phyloP scores from a whole-genome alignment of 169 alveolate species.

The Babesia bovis region DNA sequence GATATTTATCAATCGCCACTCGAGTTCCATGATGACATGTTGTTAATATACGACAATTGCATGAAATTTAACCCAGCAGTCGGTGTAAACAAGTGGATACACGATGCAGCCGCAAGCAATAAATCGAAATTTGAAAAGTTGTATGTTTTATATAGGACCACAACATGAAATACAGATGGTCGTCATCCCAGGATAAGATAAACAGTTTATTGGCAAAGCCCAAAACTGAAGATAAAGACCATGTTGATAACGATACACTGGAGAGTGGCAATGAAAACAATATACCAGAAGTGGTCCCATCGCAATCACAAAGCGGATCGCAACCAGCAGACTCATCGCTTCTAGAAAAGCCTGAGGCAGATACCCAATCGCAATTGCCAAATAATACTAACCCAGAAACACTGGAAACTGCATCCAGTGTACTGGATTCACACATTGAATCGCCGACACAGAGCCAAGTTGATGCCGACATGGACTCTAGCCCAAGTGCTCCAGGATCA shows the following conservation, averaged over 20 bases:
- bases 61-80: conserved; percentile 64
- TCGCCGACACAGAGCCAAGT: neutral
- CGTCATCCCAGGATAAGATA: conserved; percentile 1
- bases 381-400: neutral
- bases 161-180: conserved; percentile 41
- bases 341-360: neutral
- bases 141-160: conserved; percentile 7
- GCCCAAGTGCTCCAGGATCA: neutral
- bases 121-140: conserved; percentile 39
- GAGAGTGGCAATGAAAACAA: neutral
- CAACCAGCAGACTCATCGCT: neutral
- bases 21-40: conserved; percentile 60
- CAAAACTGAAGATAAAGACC: neutral
- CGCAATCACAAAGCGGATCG: neutral
- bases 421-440: neutral
- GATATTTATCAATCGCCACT: conserved; percentile 37
- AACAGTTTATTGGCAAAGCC: conserved; percentile 17
- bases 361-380: neutral
- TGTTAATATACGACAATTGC: conserved; percentile 64
- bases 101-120: conserved; percentile 60
- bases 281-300: neutral
- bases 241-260: neutral
- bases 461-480: neutral
- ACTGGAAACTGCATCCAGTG: neutral
- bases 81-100: conserved; percentile 61